Percentiles rank a stretch among this genome's conserved stretches.
Conservation (phyloP, 495 filamentous ascomycete genomes). For the Hyaloscypha variabilis region DNA sequence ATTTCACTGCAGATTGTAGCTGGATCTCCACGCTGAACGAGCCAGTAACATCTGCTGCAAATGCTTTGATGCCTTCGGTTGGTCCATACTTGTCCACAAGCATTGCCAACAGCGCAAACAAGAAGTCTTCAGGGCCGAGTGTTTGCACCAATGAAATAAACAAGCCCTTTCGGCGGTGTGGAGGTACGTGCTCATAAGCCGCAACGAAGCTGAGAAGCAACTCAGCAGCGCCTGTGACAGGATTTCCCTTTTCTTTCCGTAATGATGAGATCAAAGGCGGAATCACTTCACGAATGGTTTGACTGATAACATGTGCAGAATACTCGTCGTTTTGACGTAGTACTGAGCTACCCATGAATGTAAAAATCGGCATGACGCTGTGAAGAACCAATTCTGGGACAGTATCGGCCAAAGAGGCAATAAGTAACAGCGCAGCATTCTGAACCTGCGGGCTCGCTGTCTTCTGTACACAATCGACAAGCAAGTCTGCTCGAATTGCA, state of each 20-base stretch:
- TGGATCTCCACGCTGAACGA: constrained; percentile 66
- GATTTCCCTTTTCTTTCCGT: constrained; percentile 72
- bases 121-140: constrained; percentile 79
- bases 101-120: constrained; percentile 72
- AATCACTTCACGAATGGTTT: constrained; percentile 87
- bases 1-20: constrained; percentile 70
- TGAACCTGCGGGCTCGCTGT: constrained; percentile 88
- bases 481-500: constrained; percentile 78
- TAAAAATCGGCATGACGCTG: constrained; percentile 98
- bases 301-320: constrained; percentile 88
- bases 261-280: constrained; percentile 88
- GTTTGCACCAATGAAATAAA: constrained; percentile 82
- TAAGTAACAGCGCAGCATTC: constrained; percentile 86
- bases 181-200: constrained; percentile 92
- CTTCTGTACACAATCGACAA: constrained; percentile 88
- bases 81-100: constrained; percentile 69
- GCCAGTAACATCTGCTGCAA: constrained; percentile 55
- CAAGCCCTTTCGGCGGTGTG: constrained; percentile 75
- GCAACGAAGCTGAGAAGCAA: constrained; percentile 89
- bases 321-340: constrained; percentile 92
- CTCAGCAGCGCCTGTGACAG: constrained; percentile 79
- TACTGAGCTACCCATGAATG: constrained; percentile 90
- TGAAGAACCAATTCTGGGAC: constrained; percentile 89
- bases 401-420: constrained; percentile 79
- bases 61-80: constrained; percentile 50